Evolutionary conservation across 495 filamentous ascomycete genomes (phyloP).

Genomic region (Hypomontagnella submonticulosa): DNA sequence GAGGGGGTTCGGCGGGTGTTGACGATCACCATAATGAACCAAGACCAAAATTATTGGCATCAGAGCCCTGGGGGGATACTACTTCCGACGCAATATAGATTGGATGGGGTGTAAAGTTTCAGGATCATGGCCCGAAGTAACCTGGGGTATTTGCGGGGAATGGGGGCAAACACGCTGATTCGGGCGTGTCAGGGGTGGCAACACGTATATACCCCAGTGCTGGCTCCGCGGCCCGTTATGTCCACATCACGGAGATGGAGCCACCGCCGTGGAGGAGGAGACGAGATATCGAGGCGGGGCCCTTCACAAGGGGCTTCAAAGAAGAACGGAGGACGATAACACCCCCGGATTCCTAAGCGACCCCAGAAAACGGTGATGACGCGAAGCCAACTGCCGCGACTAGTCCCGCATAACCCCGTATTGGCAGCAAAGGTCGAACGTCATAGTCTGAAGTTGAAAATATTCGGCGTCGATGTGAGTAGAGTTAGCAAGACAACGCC

Average conservation of each 20-base stretch:
- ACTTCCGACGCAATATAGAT: constrained; percentile 42
- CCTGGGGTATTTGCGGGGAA: constrained; percentile 45
- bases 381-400: constrained; percentile 28
- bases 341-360: constrained; percentile 33
- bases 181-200: constrained; percentile 32
- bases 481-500: background rate
- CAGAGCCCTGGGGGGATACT: constrained; percentile 21
- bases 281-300: constrained; percentile 28
- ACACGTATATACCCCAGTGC: constrained; percentile 28
- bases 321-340: constrained; percentile 35
- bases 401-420: constrained; percentile 29
- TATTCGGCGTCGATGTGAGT: background rate
- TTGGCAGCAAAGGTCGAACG: constrained; percentile 4
- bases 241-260: constrained; percentile 47
- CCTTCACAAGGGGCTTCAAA: constrained; percentile 8
- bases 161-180: constrained; percentile 28
- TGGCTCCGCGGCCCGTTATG: constrained; percentile 47
- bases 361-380: constrained; percentile 31
- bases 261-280: constrained; percentile 37
- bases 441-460: background rate
- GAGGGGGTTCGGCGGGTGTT: background rate
- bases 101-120: constrained; percentile 41
- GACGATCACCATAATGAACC: constrained; percentile 37
- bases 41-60: constrained; percentile 28
- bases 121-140: constrained; percentile 44